phyloP scores from a whole-genome alignment of 495 filamentous ascomycete genomes.

The Neurospora sublineolata region DNA sequence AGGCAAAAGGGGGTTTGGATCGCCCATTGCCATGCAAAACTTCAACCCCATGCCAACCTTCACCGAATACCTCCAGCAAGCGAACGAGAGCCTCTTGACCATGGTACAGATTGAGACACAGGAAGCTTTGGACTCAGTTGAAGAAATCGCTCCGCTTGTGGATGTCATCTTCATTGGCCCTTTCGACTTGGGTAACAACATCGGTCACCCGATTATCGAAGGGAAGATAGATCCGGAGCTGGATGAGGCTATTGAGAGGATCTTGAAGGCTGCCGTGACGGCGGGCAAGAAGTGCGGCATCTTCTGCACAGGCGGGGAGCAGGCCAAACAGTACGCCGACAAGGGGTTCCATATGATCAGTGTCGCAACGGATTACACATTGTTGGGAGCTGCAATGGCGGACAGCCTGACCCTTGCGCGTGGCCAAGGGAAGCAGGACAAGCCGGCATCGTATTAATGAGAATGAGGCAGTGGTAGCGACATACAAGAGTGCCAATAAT shows the following conservation, averaged over 20 bases:
- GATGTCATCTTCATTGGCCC: constrained; percentile 73
- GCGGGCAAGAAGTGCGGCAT: constrained; percentile 70
- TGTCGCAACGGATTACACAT: constrained; percentile 48
- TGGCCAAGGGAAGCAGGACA: constrained; percentile 23
- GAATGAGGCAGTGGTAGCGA: neutral
- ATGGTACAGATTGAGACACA: constrained; percentile 77
- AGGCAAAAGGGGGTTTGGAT: constrained; percentile 55
- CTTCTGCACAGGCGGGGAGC: constrained; percentile 56
- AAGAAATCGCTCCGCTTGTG: constrained; percentile 61
- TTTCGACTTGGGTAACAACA: constrained; percentile 64
- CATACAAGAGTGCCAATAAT: neutral
- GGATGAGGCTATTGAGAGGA: constrained; percentile 52
- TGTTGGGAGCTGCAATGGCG: constrained; percentile 36
- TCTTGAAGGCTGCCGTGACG: constrained; percentile 48
- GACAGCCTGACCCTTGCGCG: constrained; percentile 34
- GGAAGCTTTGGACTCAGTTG: constrained; percentile 57
- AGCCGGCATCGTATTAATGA: constrained; percentile 22
- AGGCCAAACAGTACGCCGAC: constrained; percentile 50
- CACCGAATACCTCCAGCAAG: constrained; percentile 60
- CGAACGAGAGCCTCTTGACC: constrained; percentile 58
- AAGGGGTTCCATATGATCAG: constrained; percentile 71
- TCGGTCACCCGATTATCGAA: constrained; percentile 56
- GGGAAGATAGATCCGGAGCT: constrained; percentile 53
- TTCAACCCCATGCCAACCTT: constrained; percentile 43
- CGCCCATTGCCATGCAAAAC: constrained; percentile 52